A percentile compares a stretch with the other conserved stretches of the same genome.
Conservation (phyloP, 768 basidiomycete species). For the Glaciozyma martinii region DNA sequence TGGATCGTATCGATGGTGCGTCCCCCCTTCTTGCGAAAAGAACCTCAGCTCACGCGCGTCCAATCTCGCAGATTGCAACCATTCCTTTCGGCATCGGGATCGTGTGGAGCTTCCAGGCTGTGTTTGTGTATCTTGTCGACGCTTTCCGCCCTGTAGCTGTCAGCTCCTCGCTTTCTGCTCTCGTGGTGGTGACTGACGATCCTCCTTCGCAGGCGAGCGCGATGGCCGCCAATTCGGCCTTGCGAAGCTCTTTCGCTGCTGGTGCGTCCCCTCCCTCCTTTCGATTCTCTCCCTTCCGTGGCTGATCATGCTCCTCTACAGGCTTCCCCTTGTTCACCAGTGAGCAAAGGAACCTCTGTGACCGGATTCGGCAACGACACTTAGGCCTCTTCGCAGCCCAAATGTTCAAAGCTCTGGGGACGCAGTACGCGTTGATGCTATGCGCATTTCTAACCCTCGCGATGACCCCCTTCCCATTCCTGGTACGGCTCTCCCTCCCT, state of each 20-base stretch:
- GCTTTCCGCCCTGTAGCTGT: conserved; percentile 48
- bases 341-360: conserved; percentile 32
- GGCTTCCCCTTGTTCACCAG: conserved; percentile 54
- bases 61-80: conserved; percentile 38
- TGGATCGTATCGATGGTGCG: conserved; percentile 45
- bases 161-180: too few relatives aligned
- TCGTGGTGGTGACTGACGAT: too few relatives aligned
- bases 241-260: conserved; percentile 47
- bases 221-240: conserved; percentile 56
- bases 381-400: background rate
- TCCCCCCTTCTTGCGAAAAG: background rate
- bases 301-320: background rate
- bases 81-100: conserved; percentile 51
- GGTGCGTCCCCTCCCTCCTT: conserved; percentile 17
- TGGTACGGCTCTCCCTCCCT: background rate
- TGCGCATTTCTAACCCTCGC: conserved; percentile 22
- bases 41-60: background rate
- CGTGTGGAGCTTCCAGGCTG: conserved; percentile 43
- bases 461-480: conserved; percentile 25
- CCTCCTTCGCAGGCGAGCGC: conserved; percentile 45
- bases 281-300: background rate
- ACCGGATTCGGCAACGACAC: background rate
- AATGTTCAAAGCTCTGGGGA: conserved; percentile 5
- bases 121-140: conserved; percentile 54
- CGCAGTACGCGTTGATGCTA: conserved; percentile 17